A percentile compares a stretch with the other conserved stretches of the same genome.
phyloP scores from a whole-genome alignment of 1,284 basidiomycete genomes.

The Rhodotorula glutinis region DNA sequence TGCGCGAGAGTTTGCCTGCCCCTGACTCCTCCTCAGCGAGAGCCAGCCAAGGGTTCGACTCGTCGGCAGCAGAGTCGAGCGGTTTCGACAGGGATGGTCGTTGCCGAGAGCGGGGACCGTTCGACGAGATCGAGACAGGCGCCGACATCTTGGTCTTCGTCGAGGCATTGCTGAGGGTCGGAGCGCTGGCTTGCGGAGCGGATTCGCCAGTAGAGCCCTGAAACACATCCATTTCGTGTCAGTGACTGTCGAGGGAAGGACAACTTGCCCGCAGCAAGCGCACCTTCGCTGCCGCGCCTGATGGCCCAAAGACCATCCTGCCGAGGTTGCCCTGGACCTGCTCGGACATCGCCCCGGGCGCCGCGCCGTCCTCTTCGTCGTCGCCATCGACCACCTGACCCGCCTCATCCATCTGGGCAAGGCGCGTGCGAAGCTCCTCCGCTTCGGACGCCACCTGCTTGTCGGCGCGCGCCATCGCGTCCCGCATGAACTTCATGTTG shows the following conservation, averaged over 20 bases:
- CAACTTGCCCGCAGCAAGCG: too few species aligned
- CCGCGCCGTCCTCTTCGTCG: slow-evolving; percentile 48
- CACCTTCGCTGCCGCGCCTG: slow-evolving; percentile 37
- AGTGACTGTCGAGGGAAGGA: too few species aligned
- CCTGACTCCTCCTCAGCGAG: slow-evolving; percentile 43
- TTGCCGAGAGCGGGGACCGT: slow-evolving; percentile 9
- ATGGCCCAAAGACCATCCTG: slow-evolving; percentile 53
- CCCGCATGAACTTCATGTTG: slow-evolving; percentile 94
- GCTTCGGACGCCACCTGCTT: slow-evolving; percentile 60
- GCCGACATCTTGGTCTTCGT: slow-evolving; percentile 31
- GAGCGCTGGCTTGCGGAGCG: neutral
- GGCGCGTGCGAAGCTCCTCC: slow-evolving; percentile 67
- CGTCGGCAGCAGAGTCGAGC: slow-evolving; percentile 19
- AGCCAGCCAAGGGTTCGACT: slow-evolving; percentile 70
- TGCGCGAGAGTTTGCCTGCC: slow-evolving; percentile 53
- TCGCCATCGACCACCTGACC: slow-evolving; percentile 44
- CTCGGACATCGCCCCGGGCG: slow-evolving; percentile 45
- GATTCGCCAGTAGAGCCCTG: too few species aligned
- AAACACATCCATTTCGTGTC: too few species aligned
- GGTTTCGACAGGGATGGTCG: slow-evolving; percentile 29
- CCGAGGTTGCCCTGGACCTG: slow-evolving; percentile 52
- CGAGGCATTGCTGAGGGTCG: slow-evolving; percentile 32
- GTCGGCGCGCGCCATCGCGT: slow-evolving; percentile 69
- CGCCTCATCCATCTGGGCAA: slow-evolving; percentile 55
- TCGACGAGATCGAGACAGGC: slow-evolving; percentile 33